phyloP scores from a whole-genome alignment of 306 rosid species.

The Cucurbita moschata region DNA sequence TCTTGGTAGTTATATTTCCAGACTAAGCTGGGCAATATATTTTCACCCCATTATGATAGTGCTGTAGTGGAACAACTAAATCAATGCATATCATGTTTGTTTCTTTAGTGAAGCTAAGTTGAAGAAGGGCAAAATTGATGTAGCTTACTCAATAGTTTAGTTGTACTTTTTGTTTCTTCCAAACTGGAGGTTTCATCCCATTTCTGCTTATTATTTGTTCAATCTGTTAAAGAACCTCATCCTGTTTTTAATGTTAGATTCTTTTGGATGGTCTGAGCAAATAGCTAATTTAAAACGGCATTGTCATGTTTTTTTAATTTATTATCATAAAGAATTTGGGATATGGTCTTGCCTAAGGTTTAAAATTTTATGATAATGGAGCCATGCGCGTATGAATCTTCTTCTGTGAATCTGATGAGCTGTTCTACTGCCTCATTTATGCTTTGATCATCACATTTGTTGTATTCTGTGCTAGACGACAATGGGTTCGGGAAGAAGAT shows the following conservation, averaged over 20 bases:
- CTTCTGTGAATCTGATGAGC: background rate
- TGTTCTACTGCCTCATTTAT: conserved; percentile 2
- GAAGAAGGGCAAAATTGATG: background rate
- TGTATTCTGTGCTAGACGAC: conserved; percentile 36
- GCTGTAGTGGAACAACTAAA: background rate
- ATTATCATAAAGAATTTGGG: background rate
- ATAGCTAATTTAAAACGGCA: background rate
- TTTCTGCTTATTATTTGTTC: too few relatives aligned
- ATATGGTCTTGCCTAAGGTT: too few relatives aligned
- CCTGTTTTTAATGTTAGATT: background rate
- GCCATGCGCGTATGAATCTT: background rate
- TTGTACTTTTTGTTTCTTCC: background rate
- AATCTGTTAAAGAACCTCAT: too few relatives aligned
- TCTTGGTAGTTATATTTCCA: background rate
- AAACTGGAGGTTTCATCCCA: background rate
- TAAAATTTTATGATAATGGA: too few relatives aligned
- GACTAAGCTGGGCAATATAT: background rate
- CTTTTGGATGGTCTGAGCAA: background rate
- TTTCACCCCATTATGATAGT: background rate
- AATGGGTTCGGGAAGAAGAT: conserved; percentile 97
- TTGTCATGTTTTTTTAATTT: background rate
- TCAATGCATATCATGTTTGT: background rate
- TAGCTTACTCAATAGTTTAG: background rate
- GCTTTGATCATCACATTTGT: background rate
- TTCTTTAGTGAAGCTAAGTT: background rate